Conservation (phyloP, 2,329 filamentous ascomycete genomes). For the Fusarium papillatum region DNA sequence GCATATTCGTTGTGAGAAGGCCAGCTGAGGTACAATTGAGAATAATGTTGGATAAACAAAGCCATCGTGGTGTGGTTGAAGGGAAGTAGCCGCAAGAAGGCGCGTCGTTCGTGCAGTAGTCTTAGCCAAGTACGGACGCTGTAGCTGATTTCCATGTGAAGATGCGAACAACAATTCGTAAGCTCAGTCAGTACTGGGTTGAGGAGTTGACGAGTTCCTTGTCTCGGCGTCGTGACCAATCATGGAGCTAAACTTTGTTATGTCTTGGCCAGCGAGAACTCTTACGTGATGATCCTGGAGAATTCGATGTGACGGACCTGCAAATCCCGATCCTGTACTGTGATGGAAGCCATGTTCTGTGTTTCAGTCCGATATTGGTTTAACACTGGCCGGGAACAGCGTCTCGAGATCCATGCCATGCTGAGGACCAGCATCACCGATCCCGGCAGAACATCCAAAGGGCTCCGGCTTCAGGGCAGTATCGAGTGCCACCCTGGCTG, state of each 20-base stretch:
- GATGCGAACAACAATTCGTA: conserved; percentile 16
- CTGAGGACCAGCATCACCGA: background rate
- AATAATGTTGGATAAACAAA: background rate
- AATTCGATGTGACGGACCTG: conserved; percentile 28
- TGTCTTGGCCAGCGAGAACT: conserved; percentile 1
- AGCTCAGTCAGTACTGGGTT: conserved; percentile 4
- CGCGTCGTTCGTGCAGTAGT: background rate
- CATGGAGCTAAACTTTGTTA: conserved; percentile 1
- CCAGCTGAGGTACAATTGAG: background rate
- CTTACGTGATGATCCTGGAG: conserved; percentile 36
- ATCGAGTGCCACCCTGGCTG: background rate
- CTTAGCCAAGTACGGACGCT: background rate
- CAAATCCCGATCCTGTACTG: conserved; percentile 2
- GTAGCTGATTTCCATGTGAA: conserved; percentile 23
- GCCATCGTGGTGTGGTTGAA: background rate
- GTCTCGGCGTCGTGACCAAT: background rate
- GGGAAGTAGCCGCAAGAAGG: background rate
- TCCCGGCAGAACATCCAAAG: background rate
- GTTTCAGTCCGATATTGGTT: background rate
- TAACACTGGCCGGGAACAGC: background rate
- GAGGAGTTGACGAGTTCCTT: conserved; percentile 1
- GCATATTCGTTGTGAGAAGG: background rate
- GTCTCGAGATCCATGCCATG: background rate
- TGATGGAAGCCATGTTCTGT: conserved; percentile 1
- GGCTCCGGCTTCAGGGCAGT: background rate